A percentile compares a stretch with the other conserved stretches of the same genome.
phyloP scores from a whole-genome alignment of 495 filamentous ascomycete species.

The Penicillium diatomitis region DNA sequence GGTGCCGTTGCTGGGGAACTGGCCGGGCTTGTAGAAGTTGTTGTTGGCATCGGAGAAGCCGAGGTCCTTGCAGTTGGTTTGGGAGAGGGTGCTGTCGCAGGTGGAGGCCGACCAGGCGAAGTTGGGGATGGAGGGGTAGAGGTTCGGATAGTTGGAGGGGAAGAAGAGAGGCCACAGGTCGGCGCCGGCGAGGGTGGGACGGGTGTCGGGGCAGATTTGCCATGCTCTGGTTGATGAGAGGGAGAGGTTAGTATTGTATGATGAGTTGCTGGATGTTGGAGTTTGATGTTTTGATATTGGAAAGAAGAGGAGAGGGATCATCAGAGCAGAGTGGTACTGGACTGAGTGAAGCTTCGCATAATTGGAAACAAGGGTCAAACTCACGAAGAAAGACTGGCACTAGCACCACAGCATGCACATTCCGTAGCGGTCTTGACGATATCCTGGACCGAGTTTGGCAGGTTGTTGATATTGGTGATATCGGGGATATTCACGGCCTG shows the following conservation, averaged over 20 bases:
- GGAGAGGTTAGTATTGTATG: no score
- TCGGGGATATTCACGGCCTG: slow-evolving; percentile 6
- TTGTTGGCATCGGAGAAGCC: slow-evolving; percentile 12
- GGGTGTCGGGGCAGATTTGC: slow-evolving; percentile 19
- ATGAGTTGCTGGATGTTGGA: not conserved
- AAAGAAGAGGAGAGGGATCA: not conserved
- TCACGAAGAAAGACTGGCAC: slow-evolving; percentile 22
- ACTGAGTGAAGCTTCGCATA: not conserved
- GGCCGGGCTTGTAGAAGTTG: slow-evolving; percentile 19
- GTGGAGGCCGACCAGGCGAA: slow-evolving; percentile 15
- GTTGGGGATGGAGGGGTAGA: slow-evolving; percentile 16
- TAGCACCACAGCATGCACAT: slow-evolving; percentile 22
- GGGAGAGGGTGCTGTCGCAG: slow-evolving; percentile 13
- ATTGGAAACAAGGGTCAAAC: not conserved
- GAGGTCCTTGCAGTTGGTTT: slow-evolving; percentile 6
- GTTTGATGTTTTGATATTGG: not conserved
- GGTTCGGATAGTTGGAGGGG: slow-evolving; percentile 13
- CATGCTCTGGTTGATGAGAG: slow-evolving; percentile 8
- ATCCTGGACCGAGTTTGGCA: slow-evolving; percentile 1
- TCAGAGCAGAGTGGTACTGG: not conserved
- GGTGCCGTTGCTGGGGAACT: slow-evolving; percentile 15
- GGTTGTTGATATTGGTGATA: slow-evolving; percentile 6
- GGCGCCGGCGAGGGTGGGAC: slow-evolving; percentile 18
- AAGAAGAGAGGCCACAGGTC: slow-evolving; percentile 21
- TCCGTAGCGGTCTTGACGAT: slow-evolving; percentile 13